These are phyloP conservation scores for Coniferiporia weirii DNA, from an alignment of 1,284 basidiomycete species.

Conservation along the genomic window DNA sequence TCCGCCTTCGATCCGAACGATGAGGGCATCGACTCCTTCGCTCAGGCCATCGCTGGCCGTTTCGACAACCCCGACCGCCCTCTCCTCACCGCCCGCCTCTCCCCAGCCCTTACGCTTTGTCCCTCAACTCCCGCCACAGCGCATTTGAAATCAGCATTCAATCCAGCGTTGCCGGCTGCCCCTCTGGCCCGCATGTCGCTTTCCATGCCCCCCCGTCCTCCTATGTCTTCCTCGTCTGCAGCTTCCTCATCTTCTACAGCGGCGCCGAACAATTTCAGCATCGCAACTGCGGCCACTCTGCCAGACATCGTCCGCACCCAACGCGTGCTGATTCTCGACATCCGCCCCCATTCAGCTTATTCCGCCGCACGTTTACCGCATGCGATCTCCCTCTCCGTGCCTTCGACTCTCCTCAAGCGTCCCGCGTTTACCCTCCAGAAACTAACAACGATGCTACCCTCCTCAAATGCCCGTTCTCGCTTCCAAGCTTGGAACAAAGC, in stretches of 20 bases:
- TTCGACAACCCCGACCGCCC: conserved; percentile 19
- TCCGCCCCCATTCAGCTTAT: conserved; percentile 78
- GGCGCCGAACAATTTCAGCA: conserved; percentile 24
- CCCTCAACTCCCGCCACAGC: conserved; percentile 6
- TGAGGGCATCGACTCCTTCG: conserved; percentile 22
- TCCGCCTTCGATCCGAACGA: conserved; percentile 7
- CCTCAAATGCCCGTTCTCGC: conserved; percentile 45
- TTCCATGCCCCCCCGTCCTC: not conserved
- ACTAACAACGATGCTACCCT: conserved; percentile 71
- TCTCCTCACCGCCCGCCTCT: conserved; percentile 22
- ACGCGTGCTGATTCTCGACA: conserved; percentile 68
- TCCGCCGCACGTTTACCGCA: conserved; percentile 57
- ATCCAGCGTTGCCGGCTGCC: conserved; percentile 1
- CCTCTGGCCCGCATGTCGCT: not conserved
- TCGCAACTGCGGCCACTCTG: conserved; percentile 32
- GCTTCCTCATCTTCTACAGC: not conserved
- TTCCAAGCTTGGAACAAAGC: conserved; percentile 58
- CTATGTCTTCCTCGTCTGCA: not conserved
- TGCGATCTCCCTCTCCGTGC: conserved; percentile 88
- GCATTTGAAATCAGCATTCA: not conserved
- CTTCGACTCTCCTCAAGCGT: conserved; percentile 89
- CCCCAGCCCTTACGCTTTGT: conserved; percentile 14
- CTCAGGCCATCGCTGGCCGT: conserved; percentile 23
- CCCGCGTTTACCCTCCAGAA: conserved; percentile 76
- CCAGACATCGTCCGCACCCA: conserved; percentile 29